Base-by-base conservation (phyloP, 306 rosid species). In the Quillaja saponaria region DNA sequence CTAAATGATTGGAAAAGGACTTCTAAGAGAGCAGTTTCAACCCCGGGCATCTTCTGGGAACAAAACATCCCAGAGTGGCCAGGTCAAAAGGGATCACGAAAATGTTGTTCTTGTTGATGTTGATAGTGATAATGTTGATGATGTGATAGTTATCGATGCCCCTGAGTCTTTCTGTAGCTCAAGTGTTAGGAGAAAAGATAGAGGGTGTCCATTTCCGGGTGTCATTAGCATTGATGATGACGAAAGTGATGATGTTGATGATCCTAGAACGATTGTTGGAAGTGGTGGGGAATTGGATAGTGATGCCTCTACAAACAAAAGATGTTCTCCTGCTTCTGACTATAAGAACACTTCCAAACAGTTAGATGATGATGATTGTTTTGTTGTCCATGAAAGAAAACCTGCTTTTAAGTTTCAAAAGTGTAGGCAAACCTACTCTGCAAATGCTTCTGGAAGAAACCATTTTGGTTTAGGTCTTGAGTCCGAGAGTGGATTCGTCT, bases 241-340 rank as follows among this genome's bases (percentile, higher is more conserved):
- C 46, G 90, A 79, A 14, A 76, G 79, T 13, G 87, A 76, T 63
- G 77, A 59, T 44, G 75, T 15, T 34, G 72, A 34, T 31, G 41
- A 15, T 61, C 61, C 64, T 55, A 78, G 64, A 67, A 33, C 13
- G 19, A 34, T 71, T 70, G 74, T 56, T 58, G 86, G 63, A 37
- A 83, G 63, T 69, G 73, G 68, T 78, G 87, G 86, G 45, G 95
- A 87, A 15, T 71, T 82, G 63, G 95, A 87, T 71, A 85, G 95
- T 13, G 99, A 94, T 73, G 91, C 89, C 47, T 78, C 82, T 67
- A 86, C 95, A 49, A 84, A 80, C 75, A 80, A 76, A 76, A 68
- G 72, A 68, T 42, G 19, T 65, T 74, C 72, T 69, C 60, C 82
- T 49, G 39, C 64, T 10, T 61, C 78, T 61, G 67, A 67, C 16